Evolutionary conservation across 2,329 filamentous ascomycete species (phyloP).

Genomic region (Trichoderma sp.): DNA sequence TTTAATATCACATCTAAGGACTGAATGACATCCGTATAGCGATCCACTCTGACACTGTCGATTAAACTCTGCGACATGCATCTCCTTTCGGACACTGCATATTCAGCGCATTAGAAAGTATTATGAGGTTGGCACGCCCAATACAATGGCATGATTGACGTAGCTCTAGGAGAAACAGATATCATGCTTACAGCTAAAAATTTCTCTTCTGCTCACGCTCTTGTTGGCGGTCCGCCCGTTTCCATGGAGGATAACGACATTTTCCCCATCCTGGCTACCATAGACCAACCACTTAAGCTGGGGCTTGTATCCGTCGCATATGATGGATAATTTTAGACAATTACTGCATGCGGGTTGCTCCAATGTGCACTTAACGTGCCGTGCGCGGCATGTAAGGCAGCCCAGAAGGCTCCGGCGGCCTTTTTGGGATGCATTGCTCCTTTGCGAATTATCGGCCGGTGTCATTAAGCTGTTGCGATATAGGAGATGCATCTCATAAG

Average conservation of each 20-base stretch:
- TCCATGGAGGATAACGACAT: neutral
- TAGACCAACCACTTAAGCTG: neutral
- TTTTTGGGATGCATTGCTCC: neutral
- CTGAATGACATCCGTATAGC: neutral
- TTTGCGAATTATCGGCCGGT: neutral
- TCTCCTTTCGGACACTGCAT: neutral
- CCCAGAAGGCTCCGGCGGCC: neutral
- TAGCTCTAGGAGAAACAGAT: neutral
- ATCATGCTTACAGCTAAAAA: neutral
- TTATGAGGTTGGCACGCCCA: neutral
- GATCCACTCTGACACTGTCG: neutral
- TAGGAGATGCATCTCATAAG: neutral
- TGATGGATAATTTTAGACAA: neutral
- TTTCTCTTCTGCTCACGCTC: neutral
- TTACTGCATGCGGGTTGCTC: neutral
- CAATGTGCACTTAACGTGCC: neutral
- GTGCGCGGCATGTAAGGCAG: neutral
- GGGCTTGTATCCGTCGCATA: neutral
- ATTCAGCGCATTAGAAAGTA: neutral
- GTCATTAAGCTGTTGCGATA: neutral
- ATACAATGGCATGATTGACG: neutral
- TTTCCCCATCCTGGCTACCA: neutral
- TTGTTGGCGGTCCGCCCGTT: neutral
- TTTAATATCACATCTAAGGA: neutral
- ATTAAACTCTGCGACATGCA: neutral